Conservation (phyloP, 2,329 filamentous ascomycete genomes). For the Botrytis medusae region DNA sequence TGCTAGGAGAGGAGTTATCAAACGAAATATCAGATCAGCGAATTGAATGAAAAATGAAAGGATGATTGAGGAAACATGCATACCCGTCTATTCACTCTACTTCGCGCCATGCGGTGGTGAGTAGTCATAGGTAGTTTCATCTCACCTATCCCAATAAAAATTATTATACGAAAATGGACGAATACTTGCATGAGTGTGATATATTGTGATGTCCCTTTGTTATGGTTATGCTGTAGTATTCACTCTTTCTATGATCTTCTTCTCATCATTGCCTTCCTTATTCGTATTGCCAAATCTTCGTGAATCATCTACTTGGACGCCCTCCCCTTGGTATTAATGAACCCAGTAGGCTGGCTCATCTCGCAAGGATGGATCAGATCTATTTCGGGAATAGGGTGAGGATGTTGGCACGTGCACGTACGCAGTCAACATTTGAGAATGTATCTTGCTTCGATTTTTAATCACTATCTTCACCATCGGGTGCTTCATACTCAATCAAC, state of each 20-base stretch:
- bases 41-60: not conserved
- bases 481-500: not conserved
- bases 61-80: not conserved
- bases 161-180: not conserved
- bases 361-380: not conserved
- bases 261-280: not conserved
- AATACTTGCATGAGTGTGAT: not conserved
- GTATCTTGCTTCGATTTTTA: not conserved
- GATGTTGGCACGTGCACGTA: not conserved
- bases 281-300: not conserved
- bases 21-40: not conserved
- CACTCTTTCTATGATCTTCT: not conserved
- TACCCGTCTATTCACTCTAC: not conserved
- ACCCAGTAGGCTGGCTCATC: not conserved
- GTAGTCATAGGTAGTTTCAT: not conserved
- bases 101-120: not conserved
- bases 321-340: not conserved
- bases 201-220: not conserved
- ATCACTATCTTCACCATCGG: not conserved
- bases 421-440: not conserved
- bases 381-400: not conserved
- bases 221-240: not conserved
- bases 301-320: too few relatives aligned
- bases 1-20: not conserved
- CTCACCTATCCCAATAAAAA: not conserved